Base-by-base conservation (phyloP, 2,329 filamentous ascomycete species). In the Penicillium sp. region DNA sequence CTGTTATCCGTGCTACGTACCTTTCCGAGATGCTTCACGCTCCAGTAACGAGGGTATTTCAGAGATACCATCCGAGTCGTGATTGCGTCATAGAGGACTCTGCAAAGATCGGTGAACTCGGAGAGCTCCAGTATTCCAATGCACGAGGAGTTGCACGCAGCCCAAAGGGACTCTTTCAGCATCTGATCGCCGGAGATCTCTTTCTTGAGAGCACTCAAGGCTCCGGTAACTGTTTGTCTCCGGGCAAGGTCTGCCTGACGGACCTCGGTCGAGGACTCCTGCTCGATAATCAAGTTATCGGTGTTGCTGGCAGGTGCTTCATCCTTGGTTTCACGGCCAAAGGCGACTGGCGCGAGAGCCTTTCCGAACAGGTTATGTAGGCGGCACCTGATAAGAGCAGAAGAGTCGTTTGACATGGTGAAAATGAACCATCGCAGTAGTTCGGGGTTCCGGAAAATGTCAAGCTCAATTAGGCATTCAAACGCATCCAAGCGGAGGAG, bases 401-500 rank as follows among this genome's bases (percentile, higher is more conserved):
- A 83, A 3, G 73, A 70, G 54, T 83, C 80, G 19, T 74, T 72
- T 2, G 73, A 74, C 61, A 83, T 73, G 19, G 73, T 76, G 54
- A 77, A 76, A 31, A 84, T 66, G 48, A 83, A 69, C 68, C 79
- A 82, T 32, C 69, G 73, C 46, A 83, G 61, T n/a, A 83, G 69
- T 9, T 72, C 69, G 10, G 76, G 69, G 40, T 72, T 70, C 33
- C 71, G 72, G 33, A 78, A 74, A 46, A 80, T 67, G 43, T 78
- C 78, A 9, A 81, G 69, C n/a, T 79, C 75, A 28, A 79, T 69
- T 1, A 84, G 68, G 52, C 77, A 79, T 22, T 75, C 69, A 64
- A 82, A 83, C 2, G 81, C 81, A 47, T 77, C 73, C 19, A 82
- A 55, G 5, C 81, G 77, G 24, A 84, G 76, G 49, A 78, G 73